Evolutionary conservation across 164 flowering plant species (phyloP).

Genomic region (Vitis cinerea): DNA sequence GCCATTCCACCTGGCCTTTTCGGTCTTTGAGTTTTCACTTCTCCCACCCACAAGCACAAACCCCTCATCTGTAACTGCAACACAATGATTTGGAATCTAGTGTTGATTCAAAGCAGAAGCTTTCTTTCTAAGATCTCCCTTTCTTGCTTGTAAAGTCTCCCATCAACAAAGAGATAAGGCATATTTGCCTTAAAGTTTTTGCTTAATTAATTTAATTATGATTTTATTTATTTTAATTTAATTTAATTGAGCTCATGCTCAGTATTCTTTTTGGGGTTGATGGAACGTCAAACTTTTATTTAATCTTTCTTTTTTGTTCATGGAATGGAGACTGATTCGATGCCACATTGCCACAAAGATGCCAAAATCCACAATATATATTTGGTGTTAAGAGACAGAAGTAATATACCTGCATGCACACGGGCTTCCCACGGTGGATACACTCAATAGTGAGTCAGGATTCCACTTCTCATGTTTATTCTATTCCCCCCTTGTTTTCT

Average conservation of each 20-base stretch:
- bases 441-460: too few species aligned
- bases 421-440: too few species aligned
- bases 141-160: neutral
- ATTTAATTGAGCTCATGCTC: too few species aligned
- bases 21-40: neutral
- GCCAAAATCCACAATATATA: neutral
- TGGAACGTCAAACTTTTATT: neutral
- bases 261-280: too few species aligned
- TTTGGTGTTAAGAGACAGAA: too few species aligned
- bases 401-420: too few species aligned
- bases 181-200: too few species aligned
- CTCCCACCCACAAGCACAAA: too few species aligned
- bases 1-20: neutral
- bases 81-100: neutral
- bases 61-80: neutral
- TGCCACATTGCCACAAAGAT: neutral
- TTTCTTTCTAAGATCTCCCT: neutral
- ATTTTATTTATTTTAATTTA: neutral
- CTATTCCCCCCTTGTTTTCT: too few species aligned
- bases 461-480: too few species aligned
- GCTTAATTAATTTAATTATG: neutral
- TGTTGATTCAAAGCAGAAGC: conserved; percentile 1
- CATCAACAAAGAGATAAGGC: neutral
- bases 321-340: neutral
- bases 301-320: neutral